Evolutionary conservation across 179 eudicot genomes (phyloP), one percentile per base, ranked within the genome.

Genomic region (Amaranthus tricolor): DNA sequence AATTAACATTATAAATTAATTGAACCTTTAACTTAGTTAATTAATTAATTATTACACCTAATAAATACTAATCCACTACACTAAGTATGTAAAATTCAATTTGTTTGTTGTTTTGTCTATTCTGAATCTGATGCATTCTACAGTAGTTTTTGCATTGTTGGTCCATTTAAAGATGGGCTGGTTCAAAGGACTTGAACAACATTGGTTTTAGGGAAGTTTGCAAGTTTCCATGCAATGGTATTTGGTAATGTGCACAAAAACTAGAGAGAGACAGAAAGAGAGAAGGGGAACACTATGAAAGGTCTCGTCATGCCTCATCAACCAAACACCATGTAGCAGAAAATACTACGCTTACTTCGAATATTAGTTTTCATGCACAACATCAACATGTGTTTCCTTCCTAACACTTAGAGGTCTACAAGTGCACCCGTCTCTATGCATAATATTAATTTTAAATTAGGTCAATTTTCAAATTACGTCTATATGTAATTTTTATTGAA

Each of bases 321-420:
- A 73, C 74, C 81, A 78, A 68, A 69, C 78, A 74, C 2, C 68
- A 68, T 16, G 17, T 31, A 67, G 7, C 19, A 43, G 21, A 76
- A 16, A 15, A 53, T 12, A 14, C 11, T 20, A 72, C 52, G 59
- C 75, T 68, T 43, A 58, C 58, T 73, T 56, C 55, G 21, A 76
- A 8, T 2, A 73, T 12, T 63, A 49, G 2, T 49, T 52, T 66
- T 63, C 76, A 77, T 31, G 40, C 40, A 31, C 40, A 31, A 31
- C 40, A 31, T 68, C 7, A 59, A 76, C 78, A 20, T 40, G 7
- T 20, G 79, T 70, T 77, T 61, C 64, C 70, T 45, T 14, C 13
- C 19, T 19, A 51, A 60, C 45, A 13, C 9, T 56, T 21, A 66
- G 45, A 44, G 53, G 62, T 72, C 47, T 77, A 77, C 79, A n/a